Base-by-base conservation (phyloP, 176 grass and related monocot genomes). In the Tillandsia fasciculata region DNA sequence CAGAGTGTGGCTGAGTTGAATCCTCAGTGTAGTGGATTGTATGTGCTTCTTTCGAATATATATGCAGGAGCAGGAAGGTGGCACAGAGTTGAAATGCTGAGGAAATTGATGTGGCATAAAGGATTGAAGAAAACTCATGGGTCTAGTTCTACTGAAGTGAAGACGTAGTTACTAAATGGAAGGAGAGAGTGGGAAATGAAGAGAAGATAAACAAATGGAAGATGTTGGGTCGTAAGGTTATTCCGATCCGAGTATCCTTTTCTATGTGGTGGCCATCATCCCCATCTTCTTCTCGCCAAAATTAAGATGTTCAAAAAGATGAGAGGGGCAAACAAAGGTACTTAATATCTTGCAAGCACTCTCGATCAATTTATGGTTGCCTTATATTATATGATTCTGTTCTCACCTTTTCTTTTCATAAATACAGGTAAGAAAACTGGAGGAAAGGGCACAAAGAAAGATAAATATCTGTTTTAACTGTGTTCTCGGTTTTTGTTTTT, bases 41-140 rank as follows among this genome's bases (percentile, higher is more conserved):
- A 82, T 71, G 84, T 82, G 15, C 71, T 76, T 28, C 53, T 87
- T 66, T 81, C 79, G n/a, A 82, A 74, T 59, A 82, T 74, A 67
- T 79, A 68, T 51, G 79, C 58, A 12, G 75, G 72, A 15, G 11
- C 70, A 68, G 67, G 79, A 14, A 79, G 72, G n/a, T 82, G 78
- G 78, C 57, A 74, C 68, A 65, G 65, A 2, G 74, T 73, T 1
- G 70, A 86, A 18, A 17, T 74, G 11, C 72, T 70, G 42, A 56
- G 78, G 49, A 52, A 56, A 72, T 64, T 70, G 49, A 86, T 86
- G 78, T 20, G 65, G 74, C 65, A 86, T 33, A 81, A 28, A 33
- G 65, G 78, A 51, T 51, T 81, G 70, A 74, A 59, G 70, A 81
- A 86, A 69, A 73, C n/a, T 81, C 50, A 52, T 73, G 83, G 78